Percentiles rank a stretch among this genome's conserved stretches.
phyloP scores from a whole-genome alignment of 805 yeast genomes.

The Barnettozyma californica region DNA sequence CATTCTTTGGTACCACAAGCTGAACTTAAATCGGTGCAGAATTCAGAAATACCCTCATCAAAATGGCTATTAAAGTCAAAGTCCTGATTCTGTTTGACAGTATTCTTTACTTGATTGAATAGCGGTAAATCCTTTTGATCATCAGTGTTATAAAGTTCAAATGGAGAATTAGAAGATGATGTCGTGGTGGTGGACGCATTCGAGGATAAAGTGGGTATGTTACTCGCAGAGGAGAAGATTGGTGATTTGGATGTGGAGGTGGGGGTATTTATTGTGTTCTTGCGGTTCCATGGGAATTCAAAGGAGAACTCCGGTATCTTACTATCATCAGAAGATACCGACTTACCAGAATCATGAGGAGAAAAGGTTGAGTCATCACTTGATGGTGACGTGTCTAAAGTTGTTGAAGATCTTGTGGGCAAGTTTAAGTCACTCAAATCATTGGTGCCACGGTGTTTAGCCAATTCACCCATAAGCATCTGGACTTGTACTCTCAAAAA shows the following conservation, averaged over 20 bases:
- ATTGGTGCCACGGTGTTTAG: conserved; percentile 44
- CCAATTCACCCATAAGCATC: conserved; percentile 64
- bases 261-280: conserved; percentile 11
- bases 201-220: conserved; percentile 23
- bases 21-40: conserved; percentile 68
- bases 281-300: conserved; percentile 50
- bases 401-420: conserved; percentile 11
- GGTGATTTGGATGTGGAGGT: conserved; percentile 7
- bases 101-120: conserved; percentile 12
- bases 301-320: conserved; percentile 34
- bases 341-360: conserved; percentile 10
- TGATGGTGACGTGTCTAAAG: conserved; percentile 4
- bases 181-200: conserved; percentile 25
- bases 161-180: conserved; percentile 24
- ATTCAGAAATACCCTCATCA: conserved; percentile 67
- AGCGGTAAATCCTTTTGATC: conserved; percentile 21
- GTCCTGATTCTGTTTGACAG: conserved; percentile 14
- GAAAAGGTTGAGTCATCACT: conserved; percentile 18
- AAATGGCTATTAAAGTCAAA: conserved; percentile 40
- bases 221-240: conserved; percentile 9
- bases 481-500: conserved; percentile 72
- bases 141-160: conserved; percentile 24
- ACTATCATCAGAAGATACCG: conserved; percentile 1
- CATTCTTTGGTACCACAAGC: conserved; percentile 77
- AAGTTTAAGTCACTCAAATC: conserved; percentile 24